Evolutionary conservation across 306 rosid species (phyloP).

Genomic region (Malus sieversii): DNA sequence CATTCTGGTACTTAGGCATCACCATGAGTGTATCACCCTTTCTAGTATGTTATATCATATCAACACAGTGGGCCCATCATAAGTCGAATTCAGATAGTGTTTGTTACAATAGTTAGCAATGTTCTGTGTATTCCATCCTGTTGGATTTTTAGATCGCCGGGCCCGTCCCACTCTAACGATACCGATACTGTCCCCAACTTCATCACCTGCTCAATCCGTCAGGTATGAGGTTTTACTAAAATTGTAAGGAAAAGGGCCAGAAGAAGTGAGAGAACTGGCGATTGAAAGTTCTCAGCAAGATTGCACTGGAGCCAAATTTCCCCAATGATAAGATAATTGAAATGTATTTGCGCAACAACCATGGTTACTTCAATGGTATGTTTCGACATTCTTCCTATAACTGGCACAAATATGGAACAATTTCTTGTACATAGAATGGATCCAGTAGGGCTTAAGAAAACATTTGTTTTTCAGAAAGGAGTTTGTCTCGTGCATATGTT

Average conservation of each 20-base stretch:
- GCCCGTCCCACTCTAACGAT: too few relatives aligned
- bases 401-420: neutral
- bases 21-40: neutral
- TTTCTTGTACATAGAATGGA: neutral
- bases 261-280: slow-evolving; percentile 56
- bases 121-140: neutral
- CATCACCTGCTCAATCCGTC: too few relatives aligned
- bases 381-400: slow-evolving; percentile 1
- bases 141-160: too few relatives aligned
- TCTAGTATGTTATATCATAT: neutral
- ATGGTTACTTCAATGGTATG: slow-evolving; percentile 56
- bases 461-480: neutral
- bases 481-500: neutral
- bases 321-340: slow-evolving; percentile 58
- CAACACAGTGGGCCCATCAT: neutral
- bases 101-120: neutral
- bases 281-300: slow-evolving; percentile 52
- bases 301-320: slow-evolving; percentile 58
- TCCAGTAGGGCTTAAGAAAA: neutral
- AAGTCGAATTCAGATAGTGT: neutral
- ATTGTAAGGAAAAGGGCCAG: slow-evolving; percentile 44
- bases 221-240: too few relatives aligned
- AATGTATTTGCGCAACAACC: slow-evolving; percentile 56
- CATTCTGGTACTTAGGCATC: neutral
- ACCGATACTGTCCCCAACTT: too few relatives aligned